These are phyloP conservation scores for Puccinia polysora DNA, from an alignment of 1,284 basidiomycete genomes.

Conservation along the genomic window DNA sequence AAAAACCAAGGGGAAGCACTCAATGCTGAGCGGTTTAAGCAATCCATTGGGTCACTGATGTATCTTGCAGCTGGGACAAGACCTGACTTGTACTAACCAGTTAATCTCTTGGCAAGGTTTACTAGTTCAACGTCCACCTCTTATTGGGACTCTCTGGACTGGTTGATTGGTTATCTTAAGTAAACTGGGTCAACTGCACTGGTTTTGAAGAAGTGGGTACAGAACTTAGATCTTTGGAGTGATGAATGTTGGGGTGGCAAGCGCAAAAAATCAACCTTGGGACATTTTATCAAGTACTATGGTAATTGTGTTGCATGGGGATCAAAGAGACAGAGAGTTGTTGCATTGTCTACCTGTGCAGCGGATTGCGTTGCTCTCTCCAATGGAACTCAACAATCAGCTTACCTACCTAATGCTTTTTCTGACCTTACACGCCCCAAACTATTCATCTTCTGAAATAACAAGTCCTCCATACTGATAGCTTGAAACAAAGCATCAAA, in stretches of 20 bases:
- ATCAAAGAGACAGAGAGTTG: background rate
- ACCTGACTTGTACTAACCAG: background rate
- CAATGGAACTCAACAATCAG: background rate
- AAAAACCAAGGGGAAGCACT: background rate
- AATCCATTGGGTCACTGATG: background rate
- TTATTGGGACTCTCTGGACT: background rate
- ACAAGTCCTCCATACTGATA: too few species aligned
- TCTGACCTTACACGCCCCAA: too few species aligned
- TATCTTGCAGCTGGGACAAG: background rate
- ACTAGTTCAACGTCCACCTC: background rate
- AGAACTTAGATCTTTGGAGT: background rate
- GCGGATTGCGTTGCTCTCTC: constrained; percentile 10
- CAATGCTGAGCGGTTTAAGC: background rate
- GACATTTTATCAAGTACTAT: background rate
- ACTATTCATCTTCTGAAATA: too few species aligned
- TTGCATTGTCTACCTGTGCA: constrained; percentile 15
- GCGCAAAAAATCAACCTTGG: background rate
- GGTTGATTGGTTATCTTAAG: background rate
- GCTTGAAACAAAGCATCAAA: too few species aligned
- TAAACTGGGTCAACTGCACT: too few species aligned
- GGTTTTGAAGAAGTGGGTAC: background rate
- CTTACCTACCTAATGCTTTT: background rate
- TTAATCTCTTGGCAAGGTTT: constrained; percentile 5
- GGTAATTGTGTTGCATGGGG: constrained; percentile 3
- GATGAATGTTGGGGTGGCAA: constrained; percentile 31